Conservation (phyloP, 768 basidiomycete species). For the Clitopilus hobsonii region DNA sequence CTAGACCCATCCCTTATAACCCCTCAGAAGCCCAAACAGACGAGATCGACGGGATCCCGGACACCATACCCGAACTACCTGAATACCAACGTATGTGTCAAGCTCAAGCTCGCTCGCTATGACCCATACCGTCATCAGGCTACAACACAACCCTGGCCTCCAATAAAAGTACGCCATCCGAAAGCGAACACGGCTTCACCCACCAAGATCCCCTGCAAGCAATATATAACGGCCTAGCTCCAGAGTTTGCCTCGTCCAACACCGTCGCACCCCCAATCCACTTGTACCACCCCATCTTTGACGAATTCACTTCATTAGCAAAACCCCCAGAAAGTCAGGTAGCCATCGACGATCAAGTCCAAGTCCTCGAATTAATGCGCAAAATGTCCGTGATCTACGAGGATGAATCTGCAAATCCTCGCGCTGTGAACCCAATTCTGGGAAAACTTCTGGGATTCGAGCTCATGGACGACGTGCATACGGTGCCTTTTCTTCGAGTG, state of each 20-base stretch:
- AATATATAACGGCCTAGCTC: conserved; percentile 9
- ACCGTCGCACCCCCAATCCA: conserved; percentile 19
- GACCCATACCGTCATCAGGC: not conserved
- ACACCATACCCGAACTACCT: not conserved
- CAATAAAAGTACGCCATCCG: not conserved
- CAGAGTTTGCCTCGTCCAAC: not conserved
- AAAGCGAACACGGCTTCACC: not conserved
- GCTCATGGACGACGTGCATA: not conserved
- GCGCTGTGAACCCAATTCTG: not conserved
- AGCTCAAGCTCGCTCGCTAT: not conserved
- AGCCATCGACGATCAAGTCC: conserved; percentile 5
- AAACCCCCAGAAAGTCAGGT: conserved; percentile 13
- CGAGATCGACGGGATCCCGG: not conserved
- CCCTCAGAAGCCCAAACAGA: not conserved
- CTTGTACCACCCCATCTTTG: conserved; percentile 22
- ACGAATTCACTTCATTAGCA: conserved; percentile 13
- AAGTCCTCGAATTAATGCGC: conserved; percentile 8
- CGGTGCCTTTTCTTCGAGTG: not conserved
- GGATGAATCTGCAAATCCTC: not conserved
- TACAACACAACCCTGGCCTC: not conserved
- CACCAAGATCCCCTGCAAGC: not conserved
- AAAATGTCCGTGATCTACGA: conserved; percentile 10
- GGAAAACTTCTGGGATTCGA: not conserved
- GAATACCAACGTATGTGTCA: not conserved
- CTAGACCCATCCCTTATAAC: not conserved